Conservation (phyloP, 2,329 filamentous ascomycete genomes). For the Nemania sp. region DNA sequence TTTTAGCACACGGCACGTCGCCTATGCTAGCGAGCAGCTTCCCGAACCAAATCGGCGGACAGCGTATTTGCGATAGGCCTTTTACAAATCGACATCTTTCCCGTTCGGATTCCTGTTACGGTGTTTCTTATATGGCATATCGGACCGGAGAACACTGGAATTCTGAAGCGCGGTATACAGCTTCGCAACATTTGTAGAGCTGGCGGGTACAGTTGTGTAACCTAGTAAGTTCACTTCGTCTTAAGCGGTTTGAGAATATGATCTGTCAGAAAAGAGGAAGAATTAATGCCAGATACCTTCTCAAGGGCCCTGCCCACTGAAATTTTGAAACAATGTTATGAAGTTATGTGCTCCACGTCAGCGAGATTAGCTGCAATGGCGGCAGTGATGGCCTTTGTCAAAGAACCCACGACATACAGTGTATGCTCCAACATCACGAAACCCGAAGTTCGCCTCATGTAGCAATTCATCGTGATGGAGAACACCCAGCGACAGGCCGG, state of each 20-base stretch:
- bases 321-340: neutral
- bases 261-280: neutral
- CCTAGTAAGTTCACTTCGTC: neutral
- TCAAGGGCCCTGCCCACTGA: neutral
- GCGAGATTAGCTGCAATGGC: neutral
- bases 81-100: neutral
- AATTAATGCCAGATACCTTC: neutral
- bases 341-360: neutral
- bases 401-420: neutral
- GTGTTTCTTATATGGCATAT: neutral
- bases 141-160: neutral
- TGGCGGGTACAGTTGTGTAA: neutral
- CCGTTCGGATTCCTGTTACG: too few species aligned
- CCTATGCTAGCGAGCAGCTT: too few species aligned
- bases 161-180: neutral
- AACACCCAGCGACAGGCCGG: neutral
- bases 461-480: neutral
- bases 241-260: neutral
- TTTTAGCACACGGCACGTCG: too few species aligned
- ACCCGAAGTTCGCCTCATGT: neutral
- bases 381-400: neutral
- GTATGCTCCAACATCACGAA: neutral
- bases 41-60: too few species aligned
- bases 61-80: too few species aligned
- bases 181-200: neutral